phyloP scores from a whole-genome alignment of 768 basidiomycete genomes.

The Strobilomyces echinocephalus region DNA sequence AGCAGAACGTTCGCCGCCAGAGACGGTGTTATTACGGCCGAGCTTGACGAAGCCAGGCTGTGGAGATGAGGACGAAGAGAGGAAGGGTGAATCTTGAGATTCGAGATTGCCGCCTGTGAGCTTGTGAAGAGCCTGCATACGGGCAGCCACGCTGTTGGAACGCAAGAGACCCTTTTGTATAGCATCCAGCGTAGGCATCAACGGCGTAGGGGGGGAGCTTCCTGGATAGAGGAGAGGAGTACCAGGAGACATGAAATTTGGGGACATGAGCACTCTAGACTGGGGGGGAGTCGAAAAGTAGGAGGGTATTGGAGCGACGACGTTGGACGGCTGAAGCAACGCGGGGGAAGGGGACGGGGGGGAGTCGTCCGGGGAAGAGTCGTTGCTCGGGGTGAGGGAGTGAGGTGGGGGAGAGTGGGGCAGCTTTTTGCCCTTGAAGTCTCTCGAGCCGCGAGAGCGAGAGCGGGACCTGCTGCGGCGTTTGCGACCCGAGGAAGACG shows the following conservation, averaged over 20 bases:
- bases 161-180: conserved; percentile 76
- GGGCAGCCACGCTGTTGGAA: conserved; percentile 85
- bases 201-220: conserved; percentile 55
- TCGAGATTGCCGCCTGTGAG: conserved; percentile 69
- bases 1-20: conserved; percentile 73
- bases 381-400: conserved; percentile 46
- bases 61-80: conserved; percentile 45
- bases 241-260: conserved; percentile 51
- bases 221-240: conserved; percentile 59
- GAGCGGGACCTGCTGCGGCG: conserved; percentile 71
- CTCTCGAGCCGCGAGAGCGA: conserved; percentile 58
- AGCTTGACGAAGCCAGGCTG: conserved; percentile 47
- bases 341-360: conserved; percentile 29
- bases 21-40: conserved; percentile 73
- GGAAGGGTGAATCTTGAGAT: conserved; percentile 49
- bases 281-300: conserved; percentile 44
- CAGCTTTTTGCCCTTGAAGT: conserved; percentile 60
- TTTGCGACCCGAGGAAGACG: conserved; percentile 41
- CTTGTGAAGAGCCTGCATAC: conserved; percentile 77
- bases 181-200: conserved; percentile 73
- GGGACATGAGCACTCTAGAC: conserved; percentile 38
- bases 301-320: conserved; percentile 53
- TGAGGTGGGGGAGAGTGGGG: conserved; percentile 44
- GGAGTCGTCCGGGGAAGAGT: conserved; percentile 67
- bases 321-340: conserved; percentile 23